These are phyloP conservation scores for Dalbergia cultrata DNA, from an alignment of 306 rosid genomes.

Conservation along the genomic window DNA sequence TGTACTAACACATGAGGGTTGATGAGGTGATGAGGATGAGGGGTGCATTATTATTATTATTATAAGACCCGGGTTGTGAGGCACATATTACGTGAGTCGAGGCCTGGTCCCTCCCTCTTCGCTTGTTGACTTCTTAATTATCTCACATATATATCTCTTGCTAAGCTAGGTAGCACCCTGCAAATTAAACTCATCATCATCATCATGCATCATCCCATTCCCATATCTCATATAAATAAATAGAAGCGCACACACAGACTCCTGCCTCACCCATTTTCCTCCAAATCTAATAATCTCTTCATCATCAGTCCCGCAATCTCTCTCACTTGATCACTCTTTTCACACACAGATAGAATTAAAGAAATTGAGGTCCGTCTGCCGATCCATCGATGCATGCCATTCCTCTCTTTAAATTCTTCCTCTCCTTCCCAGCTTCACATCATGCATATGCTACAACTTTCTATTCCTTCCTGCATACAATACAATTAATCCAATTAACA, in stretches of 20 bases:
- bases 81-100: slow-evolving; percentile 30
- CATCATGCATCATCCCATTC: too few species aligned
- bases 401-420: background rate
- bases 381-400: background rate
- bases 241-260: background rate
- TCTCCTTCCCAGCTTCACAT: slow-evolving; percentile 34
- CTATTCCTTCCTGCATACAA: background rate
- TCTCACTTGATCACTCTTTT: background rate
- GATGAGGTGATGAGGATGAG: background rate
- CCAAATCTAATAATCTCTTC: background rate
- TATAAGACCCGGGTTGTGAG: slow-evolving; percentile 15
- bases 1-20: background rate
- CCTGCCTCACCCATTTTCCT: background rate
- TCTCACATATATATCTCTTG: too few species aligned
- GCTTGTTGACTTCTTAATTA: background rate
- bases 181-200: background rate
- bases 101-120: background rate
- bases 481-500: too few species aligned
- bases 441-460: background rate
- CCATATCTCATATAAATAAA: background rate
- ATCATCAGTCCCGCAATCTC: background rate
- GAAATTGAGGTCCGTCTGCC: slow-evolving; percentile 42
- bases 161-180: background rate
- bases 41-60: slow-evolving; percentile 13
- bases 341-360: background rate